Evolutionary conservation across 2,329 filamentous ascomycete species (phyloP), one percentile per base, ranked within the genome.

Genomic region (Ascochyta rabiei): DNA sequence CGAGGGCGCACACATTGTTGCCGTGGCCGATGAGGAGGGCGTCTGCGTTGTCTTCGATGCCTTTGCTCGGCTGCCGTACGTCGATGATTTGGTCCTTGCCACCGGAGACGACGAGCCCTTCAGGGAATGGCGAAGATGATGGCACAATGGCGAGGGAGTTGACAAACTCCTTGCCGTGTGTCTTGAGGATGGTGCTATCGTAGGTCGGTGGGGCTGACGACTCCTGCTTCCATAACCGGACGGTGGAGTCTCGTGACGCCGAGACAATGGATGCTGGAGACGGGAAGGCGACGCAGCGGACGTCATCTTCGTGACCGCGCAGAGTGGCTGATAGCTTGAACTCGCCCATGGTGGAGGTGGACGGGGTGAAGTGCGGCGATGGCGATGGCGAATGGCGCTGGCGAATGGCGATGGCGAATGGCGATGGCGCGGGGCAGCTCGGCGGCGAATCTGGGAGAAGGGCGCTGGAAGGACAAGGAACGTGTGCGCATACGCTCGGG

Each of bases 261-360:
- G 95, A 96, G 62, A 96, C 79, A 56, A 96, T 80, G 40, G 84
- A 81, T 61, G 89, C 84, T 56, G 89, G 79, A 45, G 84, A 83
- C 19, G 92, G 90, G 69, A 93, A 97, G 70, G 82, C 82, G 66
- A 96, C 89, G 61, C 86, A 89, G 67, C 93, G 91, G 82, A 97
- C 95, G 86, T 99, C 95, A 75, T 95, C 89, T 76, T 95, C 89
- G 75, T 99, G 95, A 70, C 91, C 93, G 65, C 87, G 81, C 63
- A 99, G 84, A 71, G 91, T 89, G 65, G 93, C 92, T 59, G 95
- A 96, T 71, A 99, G 86, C 84, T 93, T 96, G 83, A 91, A 98
- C 74, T 92, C 88, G 76, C 83, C 80, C 89, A 93, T 93, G 62
- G 67, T 70, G 61, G 60, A 33, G 26, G 57, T 38, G 16, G 13